Conservation (phyloP, 2,329 filamentous ascomycete genomes). For the Botryotinia narcissicola region DNA sequence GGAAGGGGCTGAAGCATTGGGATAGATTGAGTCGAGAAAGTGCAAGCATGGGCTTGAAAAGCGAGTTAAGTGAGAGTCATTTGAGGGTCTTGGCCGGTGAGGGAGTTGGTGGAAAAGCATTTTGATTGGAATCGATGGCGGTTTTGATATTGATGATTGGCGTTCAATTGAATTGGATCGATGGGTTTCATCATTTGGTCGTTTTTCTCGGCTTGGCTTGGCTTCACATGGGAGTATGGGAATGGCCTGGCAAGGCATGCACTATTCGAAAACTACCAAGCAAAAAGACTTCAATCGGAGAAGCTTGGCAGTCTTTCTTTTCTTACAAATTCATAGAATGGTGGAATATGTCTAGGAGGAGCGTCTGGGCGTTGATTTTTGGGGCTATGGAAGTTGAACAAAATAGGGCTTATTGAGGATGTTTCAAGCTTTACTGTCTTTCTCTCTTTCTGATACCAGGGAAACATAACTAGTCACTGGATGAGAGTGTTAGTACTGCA, state of each 20-base stretch:
- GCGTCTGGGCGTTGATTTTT: neutral
- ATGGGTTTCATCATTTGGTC: neutral
- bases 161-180: neutral
- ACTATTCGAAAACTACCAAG: neutral
- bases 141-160: neutral
- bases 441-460: neutral
- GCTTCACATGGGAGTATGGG: neutral
- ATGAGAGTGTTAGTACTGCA: neutral
- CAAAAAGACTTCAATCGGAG: constrained; percentile 3
- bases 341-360: neutral
- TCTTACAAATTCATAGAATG: neutral
- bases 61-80: constrained; percentile 38
- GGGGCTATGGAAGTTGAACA: neutral
- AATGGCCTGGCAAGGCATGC: neutral
- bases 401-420: neutral
- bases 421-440: neutral
- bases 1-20: constrained; percentile 36
- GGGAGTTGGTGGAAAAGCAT: constrained; percentile 38
- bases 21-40: constrained; percentile 37
- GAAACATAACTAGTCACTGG: neutral
- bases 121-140: constrained; percentile 25
- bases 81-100: constrained; percentile 39
- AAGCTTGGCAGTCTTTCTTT: neutral
- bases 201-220: neutral
- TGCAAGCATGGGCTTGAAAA: constrained; percentile 33